phyloP scores from a whole-genome alignment of 2,329 filamentous ascomycete genomes.

The Diaporthe sp. region DNA sequence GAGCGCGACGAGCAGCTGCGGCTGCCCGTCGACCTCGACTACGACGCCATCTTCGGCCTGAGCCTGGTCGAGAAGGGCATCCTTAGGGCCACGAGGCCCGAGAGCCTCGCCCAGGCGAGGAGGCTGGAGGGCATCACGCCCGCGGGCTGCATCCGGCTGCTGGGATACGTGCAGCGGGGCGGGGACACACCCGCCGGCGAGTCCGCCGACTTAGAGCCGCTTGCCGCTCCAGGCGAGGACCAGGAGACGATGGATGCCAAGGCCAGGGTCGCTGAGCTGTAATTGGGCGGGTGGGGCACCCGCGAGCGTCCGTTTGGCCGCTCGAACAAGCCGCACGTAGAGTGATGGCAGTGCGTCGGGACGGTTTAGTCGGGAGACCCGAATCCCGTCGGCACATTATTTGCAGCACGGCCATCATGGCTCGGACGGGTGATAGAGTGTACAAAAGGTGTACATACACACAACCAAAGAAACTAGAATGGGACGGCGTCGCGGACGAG shows the following conservation, averaged over 20 bases:
- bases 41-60: constrained; percentile 79
- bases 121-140: constrained; percentile 85
- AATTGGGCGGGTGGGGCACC: neutral
- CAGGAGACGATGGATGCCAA: constrained; percentile 57
- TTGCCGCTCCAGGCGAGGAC: constrained; percentile 50
- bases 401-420: neutral
- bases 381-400: neutral
- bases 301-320: neutral
- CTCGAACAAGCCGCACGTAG: neutral
- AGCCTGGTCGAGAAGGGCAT: constrained; percentile 84
- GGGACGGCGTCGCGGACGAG: constrained; percentile 15
- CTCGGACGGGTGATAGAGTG: neutral
- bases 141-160: constrained; percentile 70
- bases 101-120: constrained; percentile 89
- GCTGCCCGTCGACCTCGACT: constrained; percentile 83
- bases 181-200: neutral
- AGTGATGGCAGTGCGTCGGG: neutral
- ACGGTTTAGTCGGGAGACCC: neutral
- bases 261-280: constrained; percentile 55
- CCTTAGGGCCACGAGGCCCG: constrained; percentile 79
- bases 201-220: constrained; percentile 35
- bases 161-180: constrained; percentile 67
- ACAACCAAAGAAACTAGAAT: neutral
- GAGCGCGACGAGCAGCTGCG: constrained; percentile 81
- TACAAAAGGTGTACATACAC: constrained; percentile 25